Conservation (phyloP, 2,329 filamentous ascomycete genomes). For the Fusarium hainanense region DNA sequence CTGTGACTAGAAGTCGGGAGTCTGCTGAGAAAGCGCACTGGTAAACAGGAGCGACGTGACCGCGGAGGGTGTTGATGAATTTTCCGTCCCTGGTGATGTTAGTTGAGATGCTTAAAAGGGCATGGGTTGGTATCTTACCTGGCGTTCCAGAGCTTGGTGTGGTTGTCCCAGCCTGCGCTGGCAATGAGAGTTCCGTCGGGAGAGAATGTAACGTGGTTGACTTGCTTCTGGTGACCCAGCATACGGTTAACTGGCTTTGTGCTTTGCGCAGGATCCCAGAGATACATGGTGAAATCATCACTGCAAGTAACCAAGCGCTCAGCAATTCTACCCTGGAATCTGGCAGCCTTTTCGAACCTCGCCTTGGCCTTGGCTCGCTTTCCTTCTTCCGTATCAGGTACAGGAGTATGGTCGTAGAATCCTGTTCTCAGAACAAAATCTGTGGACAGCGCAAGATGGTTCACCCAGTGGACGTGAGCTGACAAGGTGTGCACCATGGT, state of each 20-base stretch:
- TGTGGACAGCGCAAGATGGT: constrained; percentile 92
- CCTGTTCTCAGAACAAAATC: constrained; percentile 89
- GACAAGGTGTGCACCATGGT: constrained; percentile 82
- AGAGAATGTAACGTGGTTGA: constrained; percentile 95
- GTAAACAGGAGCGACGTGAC: constrained; percentile 91
- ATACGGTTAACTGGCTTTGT: constrained; percentile 89
- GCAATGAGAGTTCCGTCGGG: constrained; percentile 90
- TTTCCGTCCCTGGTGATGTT: constrained; percentile 65
- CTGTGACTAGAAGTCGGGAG: constrained; percentile 86
- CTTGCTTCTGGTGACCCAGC: constrained; percentile 94
- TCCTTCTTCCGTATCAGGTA: constrained; percentile 75
- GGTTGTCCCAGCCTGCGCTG: constrained; percentile 91
- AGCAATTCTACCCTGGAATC: constrained; percentile 77
- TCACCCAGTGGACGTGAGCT: constrained; percentile 93
- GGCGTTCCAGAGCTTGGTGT: constrained; percentile 91
- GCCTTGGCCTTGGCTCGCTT: constrained; percentile 80
- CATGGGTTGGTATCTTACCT: constrained; percentile 59
- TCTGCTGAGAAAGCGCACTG: constrained; percentile 94
- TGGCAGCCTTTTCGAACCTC: constrained; percentile 87
- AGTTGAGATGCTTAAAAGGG: background rate
- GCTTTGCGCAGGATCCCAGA: constrained; percentile 85
- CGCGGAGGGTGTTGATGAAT: constrained; percentile 88
- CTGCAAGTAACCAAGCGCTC: constrained; percentile 91
- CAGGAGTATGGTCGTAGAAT: constrained; percentile 83
- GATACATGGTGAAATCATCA: constrained; percentile 95